Base-by-base conservation (phyloP, 2,329 filamentous ascomycete species). In the Lasiodiplodia gonubiensis region DNA sequence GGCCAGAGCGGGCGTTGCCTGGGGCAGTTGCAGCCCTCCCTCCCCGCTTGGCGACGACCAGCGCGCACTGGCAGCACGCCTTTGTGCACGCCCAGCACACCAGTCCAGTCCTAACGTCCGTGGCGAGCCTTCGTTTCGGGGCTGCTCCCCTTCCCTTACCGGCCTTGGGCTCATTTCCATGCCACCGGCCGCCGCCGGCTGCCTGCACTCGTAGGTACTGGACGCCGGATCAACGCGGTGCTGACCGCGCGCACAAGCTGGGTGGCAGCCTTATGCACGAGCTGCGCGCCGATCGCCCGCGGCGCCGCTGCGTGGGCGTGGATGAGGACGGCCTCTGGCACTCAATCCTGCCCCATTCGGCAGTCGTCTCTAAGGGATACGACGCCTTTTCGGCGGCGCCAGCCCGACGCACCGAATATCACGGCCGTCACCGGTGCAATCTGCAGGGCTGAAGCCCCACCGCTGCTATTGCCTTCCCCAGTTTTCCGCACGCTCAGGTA, bases 381-480 rank as follows among this genome's bases (percentile, higher is more conserved):
- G 30, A 61, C 39, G 39, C 57, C 27, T 33, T 42, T 46, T 49
- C 23, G 30, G 30, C 33, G 21, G 33, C 25, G 55, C 5, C 55
- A 46, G 55, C 8, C 46, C 59, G 46, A 30, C 42, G 42, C 42
- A 30, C 39, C 21, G 57, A n/a, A 51, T n/a, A 63, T 33, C 46
- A 37, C 42, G 27, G 59, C 59, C 59, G 59, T 63, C 59, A 63
- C 59, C 21, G 64, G 46, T 39, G 64, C 64, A 66, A 66, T 66
- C 64, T 55, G 53, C 64, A 66, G 53, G 64, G 64, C 64, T 66
- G 64, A 67, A 60, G 64, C 52, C 54, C 53, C 64, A 67, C 64
- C n/a, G 54, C 42, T 51, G 52, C 54, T 52, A 67, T 60, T 67
- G 64, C 21, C 54, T 67, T 67, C 64, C 64, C 64, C 64, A 67